These are phyloP conservation scores for Zygosaccharomyces kombuchaensis DNA, from an alignment of 805 yeast genomes.

Conservation along the genomic window DNA sequence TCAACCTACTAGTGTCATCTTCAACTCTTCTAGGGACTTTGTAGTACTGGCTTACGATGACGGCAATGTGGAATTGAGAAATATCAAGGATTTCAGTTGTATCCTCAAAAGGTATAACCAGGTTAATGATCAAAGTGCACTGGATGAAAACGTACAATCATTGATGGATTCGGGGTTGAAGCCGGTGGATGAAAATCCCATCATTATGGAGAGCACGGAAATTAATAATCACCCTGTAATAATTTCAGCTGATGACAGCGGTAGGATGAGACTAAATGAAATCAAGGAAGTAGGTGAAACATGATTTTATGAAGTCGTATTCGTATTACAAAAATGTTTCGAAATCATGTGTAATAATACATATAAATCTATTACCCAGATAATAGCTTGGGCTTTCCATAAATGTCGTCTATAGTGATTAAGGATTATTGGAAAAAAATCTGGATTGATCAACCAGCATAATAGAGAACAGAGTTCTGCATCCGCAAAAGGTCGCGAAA, in stretches of 20 bases:
- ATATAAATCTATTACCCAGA: neutral
- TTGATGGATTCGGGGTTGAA: slow-evolving; percentile 2
- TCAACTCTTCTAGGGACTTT: slow-evolving; percentile 15
- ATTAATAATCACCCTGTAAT: slow-evolving; percentile 16
- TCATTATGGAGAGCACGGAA: slow-evolving; percentile 13
- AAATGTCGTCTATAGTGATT: slow-evolving; percentile 1
- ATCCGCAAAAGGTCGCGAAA: neutral
- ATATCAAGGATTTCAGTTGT: slow-evolving; percentile 17
- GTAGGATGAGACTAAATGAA: slow-evolving; percentile 16
- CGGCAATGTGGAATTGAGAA: slow-evolving; percentile 26
- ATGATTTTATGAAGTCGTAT: neutral
- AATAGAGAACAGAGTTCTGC: neutral
- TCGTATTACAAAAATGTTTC: neutral
- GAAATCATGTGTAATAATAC: neutral
- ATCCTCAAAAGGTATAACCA: slow-evolving; percentile 1
- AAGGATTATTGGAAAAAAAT: neutral
- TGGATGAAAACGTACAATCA: slow-evolving; percentile 5
- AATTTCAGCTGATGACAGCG: slow-evolving; percentile 20
- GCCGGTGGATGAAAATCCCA: slow-evolving; percentile 4
- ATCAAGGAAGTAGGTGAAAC: slow-evolving; percentile 6
- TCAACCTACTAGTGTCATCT: slow-evolving; percentile 14
- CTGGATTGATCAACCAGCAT: neutral
- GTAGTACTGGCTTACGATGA: slow-evolving; percentile 21
- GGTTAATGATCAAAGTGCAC: neutral
- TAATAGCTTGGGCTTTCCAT: slow-evolving; percentile 1